phyloP scores from a whole-genome alignment of 441 rosid species.

The Biscutella laevigata region DNA sequence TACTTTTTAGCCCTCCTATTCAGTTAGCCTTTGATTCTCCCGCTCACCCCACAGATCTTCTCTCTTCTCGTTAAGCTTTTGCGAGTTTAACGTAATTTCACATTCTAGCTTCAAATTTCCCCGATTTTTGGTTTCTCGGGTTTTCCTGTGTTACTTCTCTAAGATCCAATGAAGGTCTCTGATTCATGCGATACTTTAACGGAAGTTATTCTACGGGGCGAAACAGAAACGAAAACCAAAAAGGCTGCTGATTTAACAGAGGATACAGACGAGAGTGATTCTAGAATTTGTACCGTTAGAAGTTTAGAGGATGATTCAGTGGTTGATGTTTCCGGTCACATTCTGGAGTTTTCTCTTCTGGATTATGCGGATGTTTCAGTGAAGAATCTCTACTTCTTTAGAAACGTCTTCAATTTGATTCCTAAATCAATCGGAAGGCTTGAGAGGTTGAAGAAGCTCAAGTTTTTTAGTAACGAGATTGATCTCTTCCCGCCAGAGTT shows the following conservation, averaged over 20 bases:
- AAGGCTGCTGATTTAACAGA: not conserved
- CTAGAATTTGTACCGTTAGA: not conserved
- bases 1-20: not conserved
- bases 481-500: constrained; percentile 65
- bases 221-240: constrained; percentile 17
- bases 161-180: constrained; percentile 34
- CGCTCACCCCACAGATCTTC: constrained; percentile 23
- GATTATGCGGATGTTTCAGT: constrained; percentile 31
- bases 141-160: too few relatives aligned
- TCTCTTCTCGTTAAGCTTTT: not conserved
- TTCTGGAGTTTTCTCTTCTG: constrained; percentile 51
- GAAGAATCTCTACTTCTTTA: constrained; percentile 58
- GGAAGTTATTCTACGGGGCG: constrained; percentile 14
- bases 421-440: constrained; percentile 62
- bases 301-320: constrained; percentile 44
- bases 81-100: not conserved
- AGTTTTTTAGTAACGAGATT: constrained; percentile 76
- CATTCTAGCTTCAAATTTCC: constrained; percentile 1
- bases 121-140: too few relatives aligned
- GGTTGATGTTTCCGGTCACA: constrained; percentile 65
- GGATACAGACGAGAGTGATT: constrained; percentile 9
- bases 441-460: constrained; percentile 46
- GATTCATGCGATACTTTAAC: constrained; percentile 21
- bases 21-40: constrained; percentile 15
- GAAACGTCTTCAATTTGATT: constrained; percentile 64